These are phyloP conservation scores for Trichoderma virens DNA, from an alignment of 495 filamentous ascomycete genomes.

Conservation along the genomic window DNA sequence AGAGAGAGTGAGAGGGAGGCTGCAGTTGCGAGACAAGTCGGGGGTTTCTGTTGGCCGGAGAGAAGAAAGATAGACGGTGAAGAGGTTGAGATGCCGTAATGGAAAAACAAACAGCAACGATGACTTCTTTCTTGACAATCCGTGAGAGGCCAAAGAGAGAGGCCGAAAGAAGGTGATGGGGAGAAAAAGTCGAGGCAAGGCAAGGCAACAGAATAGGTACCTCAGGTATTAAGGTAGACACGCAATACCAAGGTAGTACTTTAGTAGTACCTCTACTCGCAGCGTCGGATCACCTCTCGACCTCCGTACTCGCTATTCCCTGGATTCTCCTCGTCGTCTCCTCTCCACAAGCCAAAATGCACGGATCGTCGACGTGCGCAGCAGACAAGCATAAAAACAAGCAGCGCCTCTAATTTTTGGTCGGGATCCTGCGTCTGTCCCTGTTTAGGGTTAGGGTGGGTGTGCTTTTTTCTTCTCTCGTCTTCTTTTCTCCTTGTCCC, in stretches of 20 bases:
- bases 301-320: neutral
- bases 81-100: neutral
- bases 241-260: too few relatives aligned
- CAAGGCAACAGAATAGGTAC: neutral
- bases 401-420: conserved; percentile 1
- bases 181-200: neutral
- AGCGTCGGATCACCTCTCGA: too few relatives aligned
- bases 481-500: neutral
- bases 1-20: neutral
- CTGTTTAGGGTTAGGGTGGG: conserved; percentile 3
- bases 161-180: neutral
- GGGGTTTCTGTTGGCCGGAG: neutral
- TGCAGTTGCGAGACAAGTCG: neutral
- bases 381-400: conserved; percentile 8
- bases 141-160: too few relatives aligned
- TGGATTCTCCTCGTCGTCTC: neutral
- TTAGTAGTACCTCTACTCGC: too few relatives aligned
- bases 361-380: conserved; percentile 3
- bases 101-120: neutral
- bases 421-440: neutral
- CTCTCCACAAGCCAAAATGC: neutral
- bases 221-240: too few relatives aligned
- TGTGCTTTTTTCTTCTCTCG: neutral
- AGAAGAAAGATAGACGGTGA: neutral
- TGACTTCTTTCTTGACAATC: too few relatives aligned